phyloP scores from a whole-genome alignment of 2,329 filamentous ascomycete species.

The Rugonectria rugulosa region DNA sequence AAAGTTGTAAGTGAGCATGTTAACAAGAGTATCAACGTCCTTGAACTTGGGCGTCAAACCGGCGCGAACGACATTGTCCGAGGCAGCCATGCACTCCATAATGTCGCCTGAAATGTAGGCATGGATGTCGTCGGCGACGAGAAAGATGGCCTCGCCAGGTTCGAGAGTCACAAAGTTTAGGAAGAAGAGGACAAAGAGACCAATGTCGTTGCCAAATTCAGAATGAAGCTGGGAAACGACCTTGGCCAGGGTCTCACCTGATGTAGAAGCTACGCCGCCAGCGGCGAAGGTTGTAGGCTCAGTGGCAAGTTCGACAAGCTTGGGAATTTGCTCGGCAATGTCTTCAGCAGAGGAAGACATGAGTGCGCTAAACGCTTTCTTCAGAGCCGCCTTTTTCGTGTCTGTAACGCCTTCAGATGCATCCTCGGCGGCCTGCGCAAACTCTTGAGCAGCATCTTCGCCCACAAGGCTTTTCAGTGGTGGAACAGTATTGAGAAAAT shows the following conservation, averaged over 20 bases:
- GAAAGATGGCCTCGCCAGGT: constrained; percentile 92
- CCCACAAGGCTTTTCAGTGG: constrained; percentile 73
- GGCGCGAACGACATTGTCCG: constrained; percentile 97
- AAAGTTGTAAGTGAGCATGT: constrained; percentile 94
- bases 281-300: constrained; percentile 78
- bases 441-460: constrained; percentile 65
- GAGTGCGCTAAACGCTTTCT: constrained; percentile 76
- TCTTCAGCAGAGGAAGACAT: constrained; percentile 79
- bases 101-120: constrained; percentile 94
- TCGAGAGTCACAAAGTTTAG: constrained; percentile 91
- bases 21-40: constrained; percentile 86
- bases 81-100: constrained; percentile 98
- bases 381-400: constrained; percentile 80
- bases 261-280: constrained; percentile 71
- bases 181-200: constrained; percentile 95
- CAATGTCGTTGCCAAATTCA: constrained; percentile 90
- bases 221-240: constrained; percentile 79
- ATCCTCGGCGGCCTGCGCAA: constrained; percentile 58
- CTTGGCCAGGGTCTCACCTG: constrained; percentile 75
- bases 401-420: constrained; percentile 50
- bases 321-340: constrained; percentile 61
- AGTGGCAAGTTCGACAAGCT: constrained; percentile 75
- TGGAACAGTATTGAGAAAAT: constrained; percentile 72
- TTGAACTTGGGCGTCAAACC: constrained; percentile 99
- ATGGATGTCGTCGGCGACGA: constrained; percentile 96